phyloP scores from a whole-genome alignment of 2,329 filamentous ascomycete species.

The Cladophialophora exuberans region DNA sequence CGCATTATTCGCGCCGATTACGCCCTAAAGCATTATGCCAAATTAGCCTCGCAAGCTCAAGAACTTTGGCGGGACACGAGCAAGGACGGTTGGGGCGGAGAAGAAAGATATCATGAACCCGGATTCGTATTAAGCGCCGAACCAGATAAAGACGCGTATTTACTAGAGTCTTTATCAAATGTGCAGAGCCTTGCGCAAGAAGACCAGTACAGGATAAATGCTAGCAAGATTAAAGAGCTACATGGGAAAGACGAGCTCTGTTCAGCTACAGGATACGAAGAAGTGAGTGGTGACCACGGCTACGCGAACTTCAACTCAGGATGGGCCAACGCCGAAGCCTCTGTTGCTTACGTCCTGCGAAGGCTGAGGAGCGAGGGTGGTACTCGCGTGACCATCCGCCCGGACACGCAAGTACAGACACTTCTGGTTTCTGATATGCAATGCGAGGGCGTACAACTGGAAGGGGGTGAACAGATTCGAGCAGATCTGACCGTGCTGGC shows the following conservation, averaged over 20 bases:
- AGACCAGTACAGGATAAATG: conserved; percentile 40
- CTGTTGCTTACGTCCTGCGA: conserved; percentile 44
- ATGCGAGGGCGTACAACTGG: conserved; percentile 28
- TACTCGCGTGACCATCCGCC: conserved; percentile 40
- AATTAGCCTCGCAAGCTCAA: conserved; percentile 72
- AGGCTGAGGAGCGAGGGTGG: conserved; percentile 37
- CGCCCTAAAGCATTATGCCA: conserved; percentile 74
- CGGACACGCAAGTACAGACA: conserved; percentile 40
- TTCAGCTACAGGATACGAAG: conserved; percentile 26
- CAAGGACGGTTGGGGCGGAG: conserved; percentile 41
- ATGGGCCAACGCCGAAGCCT: conserved; percentile 49
- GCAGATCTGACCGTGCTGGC: conserved; percentile 63
- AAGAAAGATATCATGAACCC: conserved; percentile 49
- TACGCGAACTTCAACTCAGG: conserved; percentile 53
- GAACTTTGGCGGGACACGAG: conserved; percentile 30
- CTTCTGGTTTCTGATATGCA: conserved; percentile 36
- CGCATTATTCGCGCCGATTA: conserved; percentile 77
- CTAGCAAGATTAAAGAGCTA: conserved; percentile 43
- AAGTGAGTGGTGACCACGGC: conserved; percentile 37
- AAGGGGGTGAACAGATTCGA: conserved; percentile 21
- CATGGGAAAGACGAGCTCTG: conserved; percentile 23
- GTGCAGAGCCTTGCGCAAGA: conserved; percentile 34
- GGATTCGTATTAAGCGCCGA: conserved; percentile 47
- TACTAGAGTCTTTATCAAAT: conserved; percentile 22
- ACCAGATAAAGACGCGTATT: conserved; percentile 22